Conservation (phyloP, 106 monocot species). For the Triglochin maritima region DNA sequence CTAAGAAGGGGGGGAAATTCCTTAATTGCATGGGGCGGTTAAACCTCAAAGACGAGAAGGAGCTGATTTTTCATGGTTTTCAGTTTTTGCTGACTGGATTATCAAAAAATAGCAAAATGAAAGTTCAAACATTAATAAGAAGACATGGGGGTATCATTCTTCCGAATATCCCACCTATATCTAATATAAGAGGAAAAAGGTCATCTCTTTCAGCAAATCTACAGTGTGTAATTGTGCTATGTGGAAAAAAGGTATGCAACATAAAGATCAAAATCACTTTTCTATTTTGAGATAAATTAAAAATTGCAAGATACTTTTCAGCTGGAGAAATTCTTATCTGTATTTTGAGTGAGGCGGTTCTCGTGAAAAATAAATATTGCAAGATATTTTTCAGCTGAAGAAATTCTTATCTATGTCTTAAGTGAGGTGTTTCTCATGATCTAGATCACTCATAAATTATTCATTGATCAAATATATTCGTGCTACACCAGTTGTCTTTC, state of each 20-base stretch:
- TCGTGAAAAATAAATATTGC: no score
- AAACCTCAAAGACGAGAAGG: slow-evolving; percentile 13
- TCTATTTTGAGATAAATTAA: no score
- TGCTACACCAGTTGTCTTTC: no score
- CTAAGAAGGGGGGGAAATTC: slow-evolving; percentile 6
- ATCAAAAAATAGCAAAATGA: slow-evolving; percentile 38
- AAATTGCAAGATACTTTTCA: no score
- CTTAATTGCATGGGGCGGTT: slow-evolving; percentile 6
- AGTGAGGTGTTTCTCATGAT: background rate
- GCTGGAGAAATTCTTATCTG: background rate
- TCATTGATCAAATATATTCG: no score
- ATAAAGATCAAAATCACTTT: no score
- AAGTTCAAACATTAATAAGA: slow-evolving; percentile 48
- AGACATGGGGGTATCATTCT: slow-evolving; percentile 63
- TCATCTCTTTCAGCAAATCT: background rate
- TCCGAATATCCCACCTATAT: slow-evolving; percentile 33
- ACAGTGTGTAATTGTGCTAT: slow-evolving; percentile 47
- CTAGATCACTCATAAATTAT: no score
- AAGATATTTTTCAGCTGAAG: no score
- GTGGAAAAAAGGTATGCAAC: slow-evolving; percentile 55
- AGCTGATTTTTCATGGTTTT: slow-evolving; percentile 46
- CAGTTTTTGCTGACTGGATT: slow-evolving; percentile 85
- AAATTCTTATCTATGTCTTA: background rate
- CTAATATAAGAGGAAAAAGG: slow-evolving; percentile 17
- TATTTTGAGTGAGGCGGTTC: background rate